Evolutionary conservation across 1,139 yeast species (phyloP).

Genomic region (Blastobotrys capitulatus): DNA sequence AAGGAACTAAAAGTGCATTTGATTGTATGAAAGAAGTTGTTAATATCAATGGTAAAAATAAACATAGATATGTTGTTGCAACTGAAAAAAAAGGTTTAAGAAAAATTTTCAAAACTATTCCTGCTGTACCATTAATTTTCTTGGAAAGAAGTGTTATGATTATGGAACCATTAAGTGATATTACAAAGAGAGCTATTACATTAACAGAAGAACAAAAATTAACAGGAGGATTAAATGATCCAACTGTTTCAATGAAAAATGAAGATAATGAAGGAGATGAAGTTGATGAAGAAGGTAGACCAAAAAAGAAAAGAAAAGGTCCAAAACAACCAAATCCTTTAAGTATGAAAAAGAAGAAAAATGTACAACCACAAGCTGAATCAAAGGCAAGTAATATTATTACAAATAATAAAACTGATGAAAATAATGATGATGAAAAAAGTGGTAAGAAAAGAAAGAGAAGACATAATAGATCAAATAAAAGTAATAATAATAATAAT

Average conservation of each 20-base stretch:
- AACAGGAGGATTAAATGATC: slow-evolving; percentile 68
- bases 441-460: slow-evolving; percentile 10
- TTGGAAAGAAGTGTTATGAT: slow-evolving; percentile 91
- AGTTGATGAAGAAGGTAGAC: slow-evolving; percentile 21
- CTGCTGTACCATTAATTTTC: slow-evolving; percentile 86
- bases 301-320: slow-evolving; percentile 52
- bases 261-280: slow-evolving; percentile 20
- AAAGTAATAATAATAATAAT: neutral
- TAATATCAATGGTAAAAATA: slow-evolving; percentile 66
- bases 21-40: slow-evolving; percentile 76
- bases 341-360: slow-evolving; percentile 57
- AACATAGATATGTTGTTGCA: slow-evolving; percentile 86
- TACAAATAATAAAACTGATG: neutral
- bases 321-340: slow-evolving; percentile 79
- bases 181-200: slow-evolving; percentile 53
- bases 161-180: slow-evolving; percentile 85
- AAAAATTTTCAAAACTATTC: slow-evolving; percentile 59
- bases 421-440: neutral
- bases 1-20: slow-evolving; percentile 45
- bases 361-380: slow-evolving; percentile 10
- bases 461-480: slow-evolving; percentile 10
- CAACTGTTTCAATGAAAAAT: slow-evolving; percentile 38
- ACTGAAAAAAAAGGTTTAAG: slow-evolving; percentile 72
- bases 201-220: slow-evolving; percentile 61
- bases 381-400: neutral